A percentile compares a stretch with the other conserved stretches of the same genome.
Evolutionary conservation across 2,329 filamentous ascomycete genomes (phyloP).

Genomic region (Monosporascus sp.): DNA sequence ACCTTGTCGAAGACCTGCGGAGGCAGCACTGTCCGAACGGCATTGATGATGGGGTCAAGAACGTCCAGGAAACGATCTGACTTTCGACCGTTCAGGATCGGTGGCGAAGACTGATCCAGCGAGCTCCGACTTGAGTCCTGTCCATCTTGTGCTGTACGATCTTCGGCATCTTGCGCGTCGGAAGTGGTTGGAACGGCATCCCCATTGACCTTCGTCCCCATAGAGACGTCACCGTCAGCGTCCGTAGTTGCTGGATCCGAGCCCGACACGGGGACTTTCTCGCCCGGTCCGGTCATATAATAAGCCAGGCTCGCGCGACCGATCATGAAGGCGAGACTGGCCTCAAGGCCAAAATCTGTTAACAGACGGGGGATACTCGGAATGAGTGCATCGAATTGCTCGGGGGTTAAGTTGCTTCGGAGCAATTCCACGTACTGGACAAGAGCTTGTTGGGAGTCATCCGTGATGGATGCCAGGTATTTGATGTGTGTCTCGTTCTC

Average conservation of each 20-base stretch:
- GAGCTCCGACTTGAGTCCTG: conserved; percentile 17
- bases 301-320: conserved; percentile 68
- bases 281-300: conserved; percentile 46
- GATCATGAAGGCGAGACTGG: conserved; percentile 79
- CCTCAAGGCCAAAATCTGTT: conserved; percentile 71
- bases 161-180: conserved; percentile 18
- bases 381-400: conserved; percentile 73
- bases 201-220: conserved; percentile 35
- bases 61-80: conserved; percentile 58
- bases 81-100: conserved; percentile 29
- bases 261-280: conserved; percentile 19
- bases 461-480: conserved; percentile 78
- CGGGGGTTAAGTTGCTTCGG: conserved; percentile 67
- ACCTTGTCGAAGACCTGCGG: conserved; percentile 63
- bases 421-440: conserved; percentile 87
- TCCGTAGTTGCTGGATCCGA: conserved; percentile 32
- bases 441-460: conserved; percentile 82
- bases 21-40: conserved; percentile 58
- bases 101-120: conserved; percentile 16
- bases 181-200: conserved; percentile 13
- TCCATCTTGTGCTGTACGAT: conserved; percentile 26
- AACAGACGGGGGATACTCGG: conserved; percentile 72
- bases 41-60: conserved; percentile 67
- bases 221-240: conserved; percentile 53
- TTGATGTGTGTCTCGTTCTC: conserved; percentile 79